Conservation (phyloP, 148 eudicot species). For the Persicaria maculosa region DNA sequence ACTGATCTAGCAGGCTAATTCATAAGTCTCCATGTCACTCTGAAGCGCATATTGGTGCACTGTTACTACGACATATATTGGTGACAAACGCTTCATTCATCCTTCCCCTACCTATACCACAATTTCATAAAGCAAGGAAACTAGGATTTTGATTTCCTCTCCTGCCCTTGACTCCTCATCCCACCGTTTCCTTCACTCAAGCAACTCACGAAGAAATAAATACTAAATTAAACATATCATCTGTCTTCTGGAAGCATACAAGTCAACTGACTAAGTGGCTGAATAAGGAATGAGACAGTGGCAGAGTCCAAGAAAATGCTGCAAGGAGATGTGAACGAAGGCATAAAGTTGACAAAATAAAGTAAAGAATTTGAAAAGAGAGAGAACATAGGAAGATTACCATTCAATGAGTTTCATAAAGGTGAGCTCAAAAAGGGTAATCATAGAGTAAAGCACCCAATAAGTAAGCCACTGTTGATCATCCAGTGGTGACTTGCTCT, state of each 20-base stretch:
- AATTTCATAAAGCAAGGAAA: too few relatives aligned
- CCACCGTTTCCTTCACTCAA: neutral
- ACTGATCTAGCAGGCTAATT: neutral
- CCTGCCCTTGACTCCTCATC: too few relatives aligned
- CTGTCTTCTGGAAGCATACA: neutral
- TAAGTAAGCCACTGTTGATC: constrained; percentile 98
- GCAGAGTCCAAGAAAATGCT: neutral
- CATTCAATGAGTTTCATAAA: constrained; percentile 76
- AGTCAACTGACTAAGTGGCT: neutral
- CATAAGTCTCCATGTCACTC: neutral
- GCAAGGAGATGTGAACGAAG: neutral
- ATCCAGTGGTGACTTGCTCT: constrained; percentile 69
- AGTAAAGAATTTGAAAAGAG: neutral
- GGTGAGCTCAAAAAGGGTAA: constrained; percentile 88
- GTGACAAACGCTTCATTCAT: too few relatives aligned
- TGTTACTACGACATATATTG: neutral
- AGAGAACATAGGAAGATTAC: constrained; percentile 28
- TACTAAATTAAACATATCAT: neutral
- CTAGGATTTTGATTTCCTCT: too few relatives aligned
- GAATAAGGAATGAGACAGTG: neutral
- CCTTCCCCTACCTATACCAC: too few relatives aligned
- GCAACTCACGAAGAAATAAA: neutral
- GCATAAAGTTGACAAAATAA: constrained; percentile 4
- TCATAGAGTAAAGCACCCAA: constrained; percentile 89
- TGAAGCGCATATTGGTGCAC: neutral